Base-by-base conservation (phyloP, 1,139 yeast genomes). In the Diutina catenulata region DNA sequence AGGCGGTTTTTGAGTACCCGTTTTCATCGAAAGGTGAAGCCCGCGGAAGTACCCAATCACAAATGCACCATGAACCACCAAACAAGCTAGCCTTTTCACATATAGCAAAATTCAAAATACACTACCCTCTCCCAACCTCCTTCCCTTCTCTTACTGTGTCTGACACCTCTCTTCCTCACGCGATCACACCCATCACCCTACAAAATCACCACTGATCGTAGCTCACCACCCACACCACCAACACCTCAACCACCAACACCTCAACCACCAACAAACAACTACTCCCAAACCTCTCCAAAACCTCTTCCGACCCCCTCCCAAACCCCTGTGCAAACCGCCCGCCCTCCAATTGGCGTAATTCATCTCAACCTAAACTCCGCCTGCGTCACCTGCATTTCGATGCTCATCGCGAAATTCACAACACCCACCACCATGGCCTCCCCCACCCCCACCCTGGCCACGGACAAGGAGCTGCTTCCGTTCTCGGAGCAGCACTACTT, bases 401-500 rank as follows among this genome's bases (percentile, higher is more conserved):
- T 15, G 18, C 31, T 28, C 31, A 28, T 28, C 31, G 31, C 31
- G 31, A 28, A 28, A 13, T 15, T 28, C 31, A 26, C n/a, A 7
- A 11, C 29, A 27, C 15, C 16, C 9, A 10, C 19, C 4, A 9
- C 19, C 4, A 13, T 15, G 9, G 3, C 29, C 19, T 4, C 8
- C 31, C 15, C 3, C 20, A 15, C 31, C 31, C 20, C 22, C 14
- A 20, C 15, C 43, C 45, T 48, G 14, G 78, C 77, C 37, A 73
- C 78, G n/a, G 76, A 73, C 50, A 70, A 71, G 49, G 45, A 64
- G 39, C 42, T 59, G 36, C 63, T 80, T 50, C 70, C 81, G 28
- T 71, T 73, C 53, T 65, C 76, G 35, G 96, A 87, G 54, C 91
- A 84, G 60, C 97, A 88, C 57, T 91, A 91, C 64, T 91, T 91